Percentiles rank a stretch among this genome's conserved stretches.
phyloP scores from a whole-genome alignment of 331 rosid genomes.

The Prunus yedoensis region DNA sequence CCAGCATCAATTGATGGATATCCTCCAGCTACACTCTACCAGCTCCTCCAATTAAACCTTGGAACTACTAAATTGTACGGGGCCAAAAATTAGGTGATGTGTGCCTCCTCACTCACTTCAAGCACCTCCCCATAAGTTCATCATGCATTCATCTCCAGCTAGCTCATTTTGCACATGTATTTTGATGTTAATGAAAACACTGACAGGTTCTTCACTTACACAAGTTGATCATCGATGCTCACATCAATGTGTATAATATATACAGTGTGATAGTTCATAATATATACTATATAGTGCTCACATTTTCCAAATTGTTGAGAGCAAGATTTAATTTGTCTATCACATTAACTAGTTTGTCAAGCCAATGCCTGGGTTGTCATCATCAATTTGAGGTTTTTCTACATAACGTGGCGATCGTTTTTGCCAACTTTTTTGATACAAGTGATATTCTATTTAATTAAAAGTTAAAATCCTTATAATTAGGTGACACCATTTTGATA shows the following conservation, averaged over 20 bases:
- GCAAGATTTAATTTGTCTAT: background rate
- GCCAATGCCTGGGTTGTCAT: background rate
- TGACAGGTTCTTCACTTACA: background rate
- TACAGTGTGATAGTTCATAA: conserved; percentile 13
- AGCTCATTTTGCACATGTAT: background rate
- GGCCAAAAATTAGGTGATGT: background rate
- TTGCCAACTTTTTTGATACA: no score
- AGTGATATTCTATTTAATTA: no score
- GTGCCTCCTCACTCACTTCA: conserved; percentile 17
- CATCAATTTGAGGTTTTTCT: no score
- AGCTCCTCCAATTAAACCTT: conserved; percentile 4
- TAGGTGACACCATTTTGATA: no score
- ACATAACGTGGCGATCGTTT: no score
- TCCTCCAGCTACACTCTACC: conserved; percentile 6
- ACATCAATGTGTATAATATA: conserved; percentile 13
- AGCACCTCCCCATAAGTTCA: conserved; percentile 7
- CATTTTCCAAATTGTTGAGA: conserved; percentile 10
- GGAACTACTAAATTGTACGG: conserved; percentile 1
- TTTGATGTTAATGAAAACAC: background rate
- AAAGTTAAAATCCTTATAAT: no score
- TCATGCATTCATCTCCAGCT: background rate
- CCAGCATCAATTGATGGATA: conserved; percentile 14
- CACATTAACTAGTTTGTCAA: conserved; percentile 23
- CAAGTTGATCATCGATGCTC: conserved; percentile 1
- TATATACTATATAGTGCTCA: conserved; percentile 5